Percentiles rank a stretch among this genome's conserved stretches.
phyloP scores from a whole-genome alignment of 208 protist genomes.

The Trypanosomatidae sp. region DNA sequence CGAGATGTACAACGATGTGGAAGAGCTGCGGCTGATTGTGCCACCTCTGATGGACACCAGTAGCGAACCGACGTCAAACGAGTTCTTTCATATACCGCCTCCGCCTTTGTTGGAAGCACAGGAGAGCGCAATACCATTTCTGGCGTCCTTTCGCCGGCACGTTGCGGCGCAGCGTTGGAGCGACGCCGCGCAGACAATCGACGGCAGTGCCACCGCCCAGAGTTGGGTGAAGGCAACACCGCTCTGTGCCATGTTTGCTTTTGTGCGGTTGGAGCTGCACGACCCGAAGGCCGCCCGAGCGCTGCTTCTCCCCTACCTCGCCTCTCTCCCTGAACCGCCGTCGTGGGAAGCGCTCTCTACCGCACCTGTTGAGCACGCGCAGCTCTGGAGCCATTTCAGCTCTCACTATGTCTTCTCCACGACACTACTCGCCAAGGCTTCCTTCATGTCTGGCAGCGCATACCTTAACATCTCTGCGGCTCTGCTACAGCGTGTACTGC shows the following conservation, averaged over 20 bases:
- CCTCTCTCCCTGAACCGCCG: constrained; percentile 47
- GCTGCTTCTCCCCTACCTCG: constrained; percentile 67
- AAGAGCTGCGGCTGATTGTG: constrained; percentile 8
- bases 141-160: constrained; percentile 42
- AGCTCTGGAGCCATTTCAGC: constrained; percentile 41
- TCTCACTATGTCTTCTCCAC: constrained; percentile 69
- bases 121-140: constrained; percentile 1
- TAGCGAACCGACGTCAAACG: background rate
- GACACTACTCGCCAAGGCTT: constrained; percentile 76
- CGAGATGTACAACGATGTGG: constrained; percentile 52
- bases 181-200: constrained; percentile 18
- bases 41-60: background rate
- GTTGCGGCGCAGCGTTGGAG: constrained; percentile 42
- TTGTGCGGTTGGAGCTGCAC: constrained; percentile 52
- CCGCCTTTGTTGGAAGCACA: background rate
- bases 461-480: constrained; percentile 78
- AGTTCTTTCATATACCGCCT: too few relatives aligned
- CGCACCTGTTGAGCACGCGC: constrained; percentile 10
- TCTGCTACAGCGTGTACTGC: constrained; percentile 65
- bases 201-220: background rate
- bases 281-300: constrained; percentile 50
- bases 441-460: constrained; percentile 62
- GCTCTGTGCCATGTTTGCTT: constrained; percentile 56
- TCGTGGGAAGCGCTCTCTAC: constrained; percentile 6
- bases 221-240: constrained; percentile 37